These are phyloP conservation scores for Scheffersomyces coipomensis DNA, from an alignment of 805 yeast species.

Conservation along the genomic window DNA sequence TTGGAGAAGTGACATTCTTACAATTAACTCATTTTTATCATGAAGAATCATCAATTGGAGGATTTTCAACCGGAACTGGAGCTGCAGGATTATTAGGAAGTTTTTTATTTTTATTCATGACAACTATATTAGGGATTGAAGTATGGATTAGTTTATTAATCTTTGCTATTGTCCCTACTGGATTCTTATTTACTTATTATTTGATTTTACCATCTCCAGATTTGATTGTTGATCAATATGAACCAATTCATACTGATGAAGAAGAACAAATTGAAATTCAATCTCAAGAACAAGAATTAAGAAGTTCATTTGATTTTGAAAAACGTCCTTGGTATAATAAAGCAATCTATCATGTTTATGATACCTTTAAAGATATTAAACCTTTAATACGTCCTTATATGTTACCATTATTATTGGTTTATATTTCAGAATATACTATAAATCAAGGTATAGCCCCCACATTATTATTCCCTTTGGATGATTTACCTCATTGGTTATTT, in stretches of 20 bases:
- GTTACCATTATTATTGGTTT: constrained; percentile 82
- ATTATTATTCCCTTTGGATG: constrained; percentile 68
- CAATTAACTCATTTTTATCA: constrained; percentile 78
- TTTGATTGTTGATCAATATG: constrained; percentile 1
- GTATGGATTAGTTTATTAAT: constrained; percentile 54
- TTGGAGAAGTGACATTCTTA: constrained; percentile 87
- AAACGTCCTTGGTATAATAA: neutral
- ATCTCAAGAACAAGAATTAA: neutral
- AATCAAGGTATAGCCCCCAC: constrained; percentile 94
- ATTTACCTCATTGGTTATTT: constrained; percentile 60
- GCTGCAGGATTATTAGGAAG: constrained; percentile 91
- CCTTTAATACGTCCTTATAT: constrained; percentile 64
- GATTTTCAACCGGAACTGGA: constrained; percentile 95
- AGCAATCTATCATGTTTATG: constrained; percentile 12
- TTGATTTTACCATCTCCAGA: constrained; percentile 19
- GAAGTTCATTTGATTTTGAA: neutral
- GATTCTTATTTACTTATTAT: constrained; percentile 38
- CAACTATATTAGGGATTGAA: constrained; percentile 62
- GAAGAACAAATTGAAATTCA: neutral
- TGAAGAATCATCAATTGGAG: constrained; percentile 62
- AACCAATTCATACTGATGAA: constrained; percentile 2
- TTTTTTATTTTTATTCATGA: constrained; percentile 64
- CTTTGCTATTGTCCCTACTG: constrained; percentile 56
- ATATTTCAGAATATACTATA: constrained; percentile 80
- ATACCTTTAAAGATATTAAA: constrained; percentile 27